phyloP scores from a whole-genome alignment of 306 rosid genomes.

The Pterocarpus santalinus region DNA sequence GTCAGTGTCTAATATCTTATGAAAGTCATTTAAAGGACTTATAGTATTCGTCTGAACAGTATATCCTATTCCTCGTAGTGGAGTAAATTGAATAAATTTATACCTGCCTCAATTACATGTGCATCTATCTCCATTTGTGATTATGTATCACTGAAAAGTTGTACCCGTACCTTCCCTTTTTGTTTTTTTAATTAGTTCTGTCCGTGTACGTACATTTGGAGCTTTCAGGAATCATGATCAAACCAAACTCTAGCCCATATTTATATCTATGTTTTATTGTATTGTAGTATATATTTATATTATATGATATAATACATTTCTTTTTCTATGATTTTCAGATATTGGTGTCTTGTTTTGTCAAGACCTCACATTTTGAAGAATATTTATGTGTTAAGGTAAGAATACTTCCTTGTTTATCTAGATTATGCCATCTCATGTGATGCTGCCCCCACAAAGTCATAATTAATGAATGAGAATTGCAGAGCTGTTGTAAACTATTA shows the following conservation, averaged over 20 bases:
- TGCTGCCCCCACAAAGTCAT: slow-evolving; percentile 28
- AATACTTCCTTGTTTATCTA: slow-evolving; percentile 22
- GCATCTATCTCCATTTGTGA: too few relatives aligned
- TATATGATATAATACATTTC: slow-evolving; percentile 11
- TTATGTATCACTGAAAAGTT: neutral
- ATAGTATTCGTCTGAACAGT: too few relatives aligned
- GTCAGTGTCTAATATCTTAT: too few relatives aligned
- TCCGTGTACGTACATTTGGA: slow-evolving; percentile 6
- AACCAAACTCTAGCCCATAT: slow-evolving; percentile 14
- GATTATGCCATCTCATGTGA: slow-evolving; percentile 36
- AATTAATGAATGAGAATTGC: slow-evolving; percentile 10
- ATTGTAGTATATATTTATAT: neutral
- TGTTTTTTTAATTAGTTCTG: neutral
- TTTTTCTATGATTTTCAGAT: slow-evolving; percentile 61
- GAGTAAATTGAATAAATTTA: too few relatives aligned
- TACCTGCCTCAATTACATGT: too few relatives aligned
- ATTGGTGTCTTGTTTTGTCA: slow-evolving; percentile 90
- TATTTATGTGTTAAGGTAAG: slow-evolving; percentile 93
- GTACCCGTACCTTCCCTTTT: neutral
- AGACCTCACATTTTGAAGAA: slow-evolving; percentile 93
- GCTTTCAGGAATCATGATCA: slow-evolving; percentile 16
- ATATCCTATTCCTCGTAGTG: too few relatives aligned
- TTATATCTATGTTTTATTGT: slow-evolving; percentile 16
- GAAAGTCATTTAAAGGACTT: too few relatives aligned
- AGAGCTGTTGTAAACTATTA: slow-evolving; percentile 25